phyloP scores from a whole-genome alignment of 345 rosid species.

The Euphorbia peplus region DNA sequence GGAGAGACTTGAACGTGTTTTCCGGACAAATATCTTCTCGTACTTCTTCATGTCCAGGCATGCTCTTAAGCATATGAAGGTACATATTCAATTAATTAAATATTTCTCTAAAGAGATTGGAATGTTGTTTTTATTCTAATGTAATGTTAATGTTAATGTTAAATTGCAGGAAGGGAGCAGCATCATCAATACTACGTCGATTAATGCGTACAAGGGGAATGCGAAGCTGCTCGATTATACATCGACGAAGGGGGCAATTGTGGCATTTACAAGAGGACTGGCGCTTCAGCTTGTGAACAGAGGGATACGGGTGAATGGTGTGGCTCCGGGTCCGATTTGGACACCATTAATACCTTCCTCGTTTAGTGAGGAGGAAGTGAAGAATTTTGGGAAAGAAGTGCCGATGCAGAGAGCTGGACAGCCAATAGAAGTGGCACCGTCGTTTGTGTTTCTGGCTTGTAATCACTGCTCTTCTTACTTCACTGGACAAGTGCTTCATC shows the following conservation, averaged over 20 bases:
- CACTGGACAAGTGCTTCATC: conserved; percentile 76
- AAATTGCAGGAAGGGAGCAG: conserved; percentile 65
- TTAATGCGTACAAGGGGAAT: conserved; percentile 62
- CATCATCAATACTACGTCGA: conserved; percentile 71
- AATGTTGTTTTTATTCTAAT: too few relatives aligned
- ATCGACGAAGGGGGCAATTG: conserved; percentile 72
- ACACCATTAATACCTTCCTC: conserved; percentile 72
- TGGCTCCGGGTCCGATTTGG: conserved; percentile 85
- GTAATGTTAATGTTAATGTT: too few relatives aligned
- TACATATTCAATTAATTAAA: too few relatives aligned
- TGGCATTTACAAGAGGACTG: conserved; percentile 68
- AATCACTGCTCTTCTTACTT: conserved; percentile 79
- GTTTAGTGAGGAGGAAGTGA: conserved; percentile 43
- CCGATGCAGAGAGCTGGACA: conserved; percentile 78
- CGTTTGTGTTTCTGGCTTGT: conserved; percentile 69
- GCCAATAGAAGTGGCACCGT: conserved; percentile 74
- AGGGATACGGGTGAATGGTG: conserved; percentile 69
- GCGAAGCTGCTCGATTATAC: conserved; percentile 57
- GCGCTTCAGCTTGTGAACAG: conserved; percentile 57
- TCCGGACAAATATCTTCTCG: conserved; percentile 67
- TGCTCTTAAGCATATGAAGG: conserved; percentile 73
- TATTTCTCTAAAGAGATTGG: too few relatives aligned
- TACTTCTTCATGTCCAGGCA: conserved; percentile 60
- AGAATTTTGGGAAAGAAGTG: conserved; percentile 46
- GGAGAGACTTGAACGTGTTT: conserved; percentile 58